phyloP scores from a whole-genome alignment of 2,329 filamentous ascomycete species.

The Colletotrichum spinosum region DNA sequence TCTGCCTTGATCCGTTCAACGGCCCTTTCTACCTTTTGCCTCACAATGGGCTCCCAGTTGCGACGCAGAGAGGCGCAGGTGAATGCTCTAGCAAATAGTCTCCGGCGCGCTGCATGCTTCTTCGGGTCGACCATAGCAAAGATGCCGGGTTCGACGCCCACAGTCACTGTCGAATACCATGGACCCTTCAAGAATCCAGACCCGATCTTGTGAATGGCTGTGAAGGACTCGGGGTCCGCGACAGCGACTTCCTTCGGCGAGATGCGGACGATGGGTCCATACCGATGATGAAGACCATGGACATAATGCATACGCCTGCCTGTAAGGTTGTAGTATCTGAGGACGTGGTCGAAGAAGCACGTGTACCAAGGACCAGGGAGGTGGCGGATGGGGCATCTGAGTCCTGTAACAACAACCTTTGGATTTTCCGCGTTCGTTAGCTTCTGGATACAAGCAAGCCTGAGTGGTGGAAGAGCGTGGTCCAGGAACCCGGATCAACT shows the following conservation, averaged over 20 bases:
- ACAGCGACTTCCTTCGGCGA: slow-evolving; percentile 41
- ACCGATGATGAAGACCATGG: slow-evolving; percentile 64
- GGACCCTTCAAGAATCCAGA: slow-evolving; percentile 42
- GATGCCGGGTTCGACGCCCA: slow-evolving; percentile 3
- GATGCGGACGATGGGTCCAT: slow-evolving; percentile 48
- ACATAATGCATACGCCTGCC: slow-evolving; percentile 57
- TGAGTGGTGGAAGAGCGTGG: not conserved
- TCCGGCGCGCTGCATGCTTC: slow-evolving; percentile 41
- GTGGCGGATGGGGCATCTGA: slow-evolving; percentile 5
- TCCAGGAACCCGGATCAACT: not conserved
- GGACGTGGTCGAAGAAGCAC: slow-evolving; percentile 5
- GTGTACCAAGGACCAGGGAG: slow-evolving; percentile 23
- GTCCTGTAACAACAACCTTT: slow-evolving; percentile 27
- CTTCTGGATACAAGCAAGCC: too few relatives aligned
- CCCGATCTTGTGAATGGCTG: slow-evolving; percentile 48
- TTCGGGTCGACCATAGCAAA: slow-evolving; percentile 26
- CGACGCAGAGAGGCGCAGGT: slow-evolving; percentile 50
- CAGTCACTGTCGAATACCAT: slow-evolving; percentile 41
- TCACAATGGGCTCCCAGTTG: slow-evolving; percentile 48
- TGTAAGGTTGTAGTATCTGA: slow-evolving; percentile 44
- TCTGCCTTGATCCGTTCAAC: slow-evolving; percentile 59
- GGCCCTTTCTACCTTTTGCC: slow-evolving; percentile 50
- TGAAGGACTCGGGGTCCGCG: slow-evolving; percentile 39
- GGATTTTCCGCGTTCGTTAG: not conserved
- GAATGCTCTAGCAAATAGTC: slow-evolving; percentile 54